Percentiles rank a stretch among this genome's conserved stretches.
These are phyloP conservation scores for Sechiopsis laciniata DNA, from an alignment of 306 rosid genomes.

Conservation along the genomic window DNA sequence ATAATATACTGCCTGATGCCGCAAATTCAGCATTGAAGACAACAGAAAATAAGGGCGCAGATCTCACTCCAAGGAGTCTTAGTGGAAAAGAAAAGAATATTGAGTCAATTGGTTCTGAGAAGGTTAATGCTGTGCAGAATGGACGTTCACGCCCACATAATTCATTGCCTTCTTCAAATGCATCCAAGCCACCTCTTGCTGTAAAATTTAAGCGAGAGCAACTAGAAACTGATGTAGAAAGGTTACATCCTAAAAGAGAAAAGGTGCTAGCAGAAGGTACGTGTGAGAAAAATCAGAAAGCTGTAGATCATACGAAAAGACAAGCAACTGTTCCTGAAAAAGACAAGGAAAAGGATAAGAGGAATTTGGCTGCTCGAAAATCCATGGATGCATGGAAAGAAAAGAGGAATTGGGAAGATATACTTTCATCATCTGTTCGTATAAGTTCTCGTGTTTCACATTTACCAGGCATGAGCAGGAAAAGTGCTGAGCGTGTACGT, in stretches of 20 bases:
- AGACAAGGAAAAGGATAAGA: slow-evolving; percentile 68
- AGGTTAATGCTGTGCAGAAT: slow-evolving; percentile 35
- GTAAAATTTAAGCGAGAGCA: slow-evolving; percentile 59
- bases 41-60: slow-evolving; percentile 39
- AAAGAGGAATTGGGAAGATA: slow-evolving; percentile 92
- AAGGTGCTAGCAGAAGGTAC: slow-evolving; percentile 40
- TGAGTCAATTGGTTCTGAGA: slow-evolving; percentile 36
- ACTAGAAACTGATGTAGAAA: slow-evolving; percentile 53
- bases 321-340: slow-evolving; percentile 49
- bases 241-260: slow-evolving; percentile 52
- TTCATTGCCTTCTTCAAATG: slow-evolving; percentile 36
- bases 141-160: slow-evolving; percentile 38
- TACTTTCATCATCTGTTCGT: slow-evolving; percentile 82
- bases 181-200: slow-evolving; percentile 52
- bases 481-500: slow-evolving; percentile 87
- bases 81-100: slow-evolving; percentile 36
- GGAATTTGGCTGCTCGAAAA: slow-evolving; percentile 55
- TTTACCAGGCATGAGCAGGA: slow-evolving; percentile 79
- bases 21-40: slow-evolving; percentile 39
- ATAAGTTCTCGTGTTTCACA: slow-evolving; percentile 73
- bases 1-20: slow-evolving; percentile 30
- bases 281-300: slow-evolving; percentile 50
- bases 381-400: slow-evolving; percentile 98
- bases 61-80: slow-evolving; percentile 31
- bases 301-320: slow-evolving; percentile 44